Percentiles rank a stretch among this genome's conserved stretches.
These are phyloP conservation scores for Capsella bursapastoris DNA, from an alignment of 345 rosid genomes.

Conservation along the genomic window DNA sequence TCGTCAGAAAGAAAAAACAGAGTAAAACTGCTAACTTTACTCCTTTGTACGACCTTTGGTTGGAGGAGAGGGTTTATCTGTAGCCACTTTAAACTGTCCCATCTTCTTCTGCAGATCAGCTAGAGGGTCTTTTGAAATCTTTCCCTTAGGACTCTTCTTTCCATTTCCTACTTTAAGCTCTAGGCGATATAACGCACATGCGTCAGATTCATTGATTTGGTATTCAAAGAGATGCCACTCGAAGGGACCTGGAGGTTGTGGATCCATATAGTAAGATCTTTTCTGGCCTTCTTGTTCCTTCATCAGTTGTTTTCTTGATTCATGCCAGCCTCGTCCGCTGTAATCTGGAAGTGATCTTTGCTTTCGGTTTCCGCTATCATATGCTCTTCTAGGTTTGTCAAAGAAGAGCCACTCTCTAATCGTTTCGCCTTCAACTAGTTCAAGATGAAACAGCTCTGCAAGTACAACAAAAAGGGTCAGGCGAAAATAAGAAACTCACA, in stretches of 20 bases:
- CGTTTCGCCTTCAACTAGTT: constrained; percentile 68
- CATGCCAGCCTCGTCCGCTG: constrained; percentile 91
- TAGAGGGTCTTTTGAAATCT: constrained; percentile 61
- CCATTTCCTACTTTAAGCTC: constrained; percentile 61
- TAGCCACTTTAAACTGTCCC: constrained; percentile 68
- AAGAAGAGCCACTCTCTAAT: constrained; percentile 90
- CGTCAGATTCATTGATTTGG: constrained; percentile 58
- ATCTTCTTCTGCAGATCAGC: constrained; percentile 82
- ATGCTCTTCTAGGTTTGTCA: constrained; percentile 88
- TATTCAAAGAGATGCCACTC: constrained; percentile 93
- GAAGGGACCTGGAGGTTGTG: constrained; percentile 68
- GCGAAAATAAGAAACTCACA: background rate
- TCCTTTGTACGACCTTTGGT: too few species aligned
- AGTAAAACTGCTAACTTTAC: too few species aligned
- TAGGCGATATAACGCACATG: constrained; percentile 66
- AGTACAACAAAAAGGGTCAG: constrained; percentile 18
- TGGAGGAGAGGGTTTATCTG: constrained; percentile 47
- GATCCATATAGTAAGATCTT: constrained; percentile 95
- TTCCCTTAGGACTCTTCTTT: constrained; percentile 76
- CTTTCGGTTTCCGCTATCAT: constrained; percentile 87
- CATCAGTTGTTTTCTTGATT: constrained; percentile 84
- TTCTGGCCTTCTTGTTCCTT: constrained; percentile 79
- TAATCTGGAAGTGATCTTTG: constrained; percentile 94
- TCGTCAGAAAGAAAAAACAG: too few species aligned
- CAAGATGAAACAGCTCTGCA: constrained; percentile 77